A percentile compares a stretch with the other conserved stretches of the same genome.
Evolutionary conservation across 208 protist species (phyloP).

Genomic region (Wallacemonas collosoma): DNA sequence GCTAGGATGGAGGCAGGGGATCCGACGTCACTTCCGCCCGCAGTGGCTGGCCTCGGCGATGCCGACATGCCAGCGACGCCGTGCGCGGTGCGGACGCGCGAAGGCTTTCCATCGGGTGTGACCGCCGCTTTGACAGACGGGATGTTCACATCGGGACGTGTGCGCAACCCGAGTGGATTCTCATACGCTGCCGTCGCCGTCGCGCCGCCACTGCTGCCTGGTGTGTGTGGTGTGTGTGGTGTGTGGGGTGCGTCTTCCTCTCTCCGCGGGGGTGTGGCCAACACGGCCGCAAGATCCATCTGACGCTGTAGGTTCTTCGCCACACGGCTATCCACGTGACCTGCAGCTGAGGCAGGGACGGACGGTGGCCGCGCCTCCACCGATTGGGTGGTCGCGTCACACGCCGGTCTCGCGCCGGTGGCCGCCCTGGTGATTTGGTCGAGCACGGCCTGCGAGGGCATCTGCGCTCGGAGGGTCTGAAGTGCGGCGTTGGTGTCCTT

Average conservation of each 20-base stretch:
- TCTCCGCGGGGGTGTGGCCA: conserved; percentile 3
- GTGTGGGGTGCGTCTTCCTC: not conserved
- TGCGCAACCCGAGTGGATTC: conserved; percentile 5
- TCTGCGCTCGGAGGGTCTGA: conserved; percentile 5
- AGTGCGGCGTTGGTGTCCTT: conserved; percentile 8
- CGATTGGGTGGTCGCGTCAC: not conserved
- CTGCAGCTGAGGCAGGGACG: not conserved
- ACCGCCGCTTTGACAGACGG: not conserved
- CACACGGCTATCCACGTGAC: not conserved
- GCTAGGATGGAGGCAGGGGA: conserved; percentile 1
- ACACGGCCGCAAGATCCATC: conserved; percentile 5
- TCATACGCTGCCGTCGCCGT: not conserved
- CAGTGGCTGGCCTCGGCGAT: not conserved
- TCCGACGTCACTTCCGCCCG: not conserved
- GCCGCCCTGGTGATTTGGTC: conserved; percentile 2
- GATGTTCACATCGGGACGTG: not conserved
- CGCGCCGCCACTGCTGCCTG: not conserved
- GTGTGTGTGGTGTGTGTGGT: not conserved
- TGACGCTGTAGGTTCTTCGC: conserved; percentile 10
- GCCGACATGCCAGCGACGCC: not conserved
- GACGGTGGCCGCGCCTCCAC: too few species aligned
- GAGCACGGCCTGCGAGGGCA: conserved; percentile 22
- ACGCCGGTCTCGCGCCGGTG: not conserved
- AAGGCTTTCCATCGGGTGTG: conserved; percentile 9
- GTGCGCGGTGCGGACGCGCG: conserved; percentile 7